phyloP scores from a whole-genome alignment of 139 green algal species.

The Chlamydomonas sp. region DNA sequence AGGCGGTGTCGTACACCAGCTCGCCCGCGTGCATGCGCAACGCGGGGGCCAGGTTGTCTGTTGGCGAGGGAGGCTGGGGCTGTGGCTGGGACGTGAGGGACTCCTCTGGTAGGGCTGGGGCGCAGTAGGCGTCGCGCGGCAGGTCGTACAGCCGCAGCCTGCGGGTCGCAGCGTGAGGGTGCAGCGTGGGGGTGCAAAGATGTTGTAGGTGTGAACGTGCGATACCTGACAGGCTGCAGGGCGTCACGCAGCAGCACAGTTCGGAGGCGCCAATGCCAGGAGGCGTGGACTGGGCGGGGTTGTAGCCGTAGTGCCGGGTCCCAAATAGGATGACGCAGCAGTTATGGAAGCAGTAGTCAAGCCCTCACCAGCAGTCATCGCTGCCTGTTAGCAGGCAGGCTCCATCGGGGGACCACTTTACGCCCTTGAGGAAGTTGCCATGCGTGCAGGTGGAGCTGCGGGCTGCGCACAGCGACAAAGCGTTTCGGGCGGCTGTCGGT shows the following conservation, averaged over 20 bases:
- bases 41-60: conserved; percentile 50
- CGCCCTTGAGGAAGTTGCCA: conserved; percentile 85
- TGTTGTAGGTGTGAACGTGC: too few relatives aligned
- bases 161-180: neutral
- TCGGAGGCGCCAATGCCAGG: too few relatives aligned
- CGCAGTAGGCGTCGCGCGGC: conserved; percentile 53
- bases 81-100: neutral
- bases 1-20: conserved; percentile 84
- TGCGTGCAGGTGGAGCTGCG: conserved; percentile 47
- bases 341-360: neutral
- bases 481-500: neutral
- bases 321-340: neutral
- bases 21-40: conserved; percentile 76
- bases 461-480: neutral
- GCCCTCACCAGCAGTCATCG: conserved; percentile 78
- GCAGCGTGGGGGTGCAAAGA: neutral
- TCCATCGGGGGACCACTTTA: conserved; percentile 86
- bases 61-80: neutral
- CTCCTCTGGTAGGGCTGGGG: neutral
- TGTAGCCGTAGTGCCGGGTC: too few relatives aligned
- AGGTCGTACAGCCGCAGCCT: conserved; percentile 82
- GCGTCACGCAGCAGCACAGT: too few relatives aligned
- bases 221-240: too few relatives aligned
- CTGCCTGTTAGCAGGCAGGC: conserved; percentile 78
- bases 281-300: too few relatives aligned